Evolutionary conservation across 345 rosid species (phyloP), one percentile per base, ranked within the genome.

Genomic region (Gynandropsis gynandra): DNA sequence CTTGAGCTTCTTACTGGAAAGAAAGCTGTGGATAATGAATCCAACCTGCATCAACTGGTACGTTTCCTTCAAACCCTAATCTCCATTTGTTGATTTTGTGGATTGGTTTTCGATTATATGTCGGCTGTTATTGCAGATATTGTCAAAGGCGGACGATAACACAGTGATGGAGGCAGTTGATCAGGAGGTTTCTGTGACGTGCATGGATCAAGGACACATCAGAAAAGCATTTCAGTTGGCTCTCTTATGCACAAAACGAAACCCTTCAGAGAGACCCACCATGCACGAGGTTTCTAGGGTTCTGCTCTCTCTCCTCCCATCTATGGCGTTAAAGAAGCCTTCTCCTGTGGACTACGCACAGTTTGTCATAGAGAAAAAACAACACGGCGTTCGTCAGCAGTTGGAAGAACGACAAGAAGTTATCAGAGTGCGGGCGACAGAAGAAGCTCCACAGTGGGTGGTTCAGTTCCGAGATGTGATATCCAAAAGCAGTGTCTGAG

Each of bases 21-120:
- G 71, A 92, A 87, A 51, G 95, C 98, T 19, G 98, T 92, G 41
- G 96, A 92, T 52, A 73, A 85, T 4, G 96, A 92, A 21, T 76
- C 87, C 11, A 92, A 85, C 71, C 70, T 92, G 76, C 98, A 82
- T 58, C 98, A 92, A 65, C 68, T 85, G 89, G 98, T 92, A 78
- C 16, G 58, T 53, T 11, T 31, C n/a, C 17, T 8, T 42, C 5
- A 16, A 12, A 8, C 9, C 9, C 9, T 16, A 17, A 7, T 13
- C n/a, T 45, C 4, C 9, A 1, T 3, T 4, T 12, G 27, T 20
- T 20, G 1, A 14, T 0, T 19, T 50, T 33, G 7, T 5, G 10
- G 27, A 13, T 53, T 21, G 3, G 7, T 21, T 19, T 15, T 46
- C 24, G 5, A 17, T 52, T 11, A 33, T 34, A 1, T 8, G 41